Conservation (phyloP, 2,329 filamentous ascomycete genomes). For the Fusarium vanettenii region DNA sequence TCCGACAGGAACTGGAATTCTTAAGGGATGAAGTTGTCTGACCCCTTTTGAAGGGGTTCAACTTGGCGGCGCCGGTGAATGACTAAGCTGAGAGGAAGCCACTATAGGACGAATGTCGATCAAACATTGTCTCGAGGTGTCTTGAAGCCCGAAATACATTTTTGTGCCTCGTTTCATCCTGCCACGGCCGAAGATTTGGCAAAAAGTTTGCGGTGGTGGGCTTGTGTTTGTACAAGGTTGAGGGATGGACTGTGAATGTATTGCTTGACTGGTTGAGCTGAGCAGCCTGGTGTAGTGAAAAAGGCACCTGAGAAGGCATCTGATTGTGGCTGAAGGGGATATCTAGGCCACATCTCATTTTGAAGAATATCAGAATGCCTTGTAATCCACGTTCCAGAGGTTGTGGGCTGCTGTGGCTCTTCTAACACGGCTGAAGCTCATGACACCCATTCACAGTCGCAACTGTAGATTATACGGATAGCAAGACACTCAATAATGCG, state of each 20-base stretch:
- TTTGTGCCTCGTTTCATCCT: neutral
- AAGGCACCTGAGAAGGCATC: neutral
- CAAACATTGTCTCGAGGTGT: neutral
- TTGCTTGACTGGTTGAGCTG: neutral
- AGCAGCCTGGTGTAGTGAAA: neutral
- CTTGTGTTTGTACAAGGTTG: neutral
- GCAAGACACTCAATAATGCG: neutral
- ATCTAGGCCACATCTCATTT: neutral
- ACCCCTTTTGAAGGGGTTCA: slow-evolving; percentile 33
- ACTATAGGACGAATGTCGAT: neutral
- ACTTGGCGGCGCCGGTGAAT: slow-evolving; percentile 8
- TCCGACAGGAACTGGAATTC: slow-evolving; percentile 37
- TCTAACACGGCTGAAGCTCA: neutral
- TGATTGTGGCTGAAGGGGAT: neutral
- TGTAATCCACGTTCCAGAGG: neutral
- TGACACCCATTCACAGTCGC: neutral
- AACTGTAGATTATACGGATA: neutral
- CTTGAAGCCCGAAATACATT: neutral
- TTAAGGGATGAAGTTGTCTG: slow-evolving; percentile 41
- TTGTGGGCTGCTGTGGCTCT: neutral
- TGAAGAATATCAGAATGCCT: neutral
- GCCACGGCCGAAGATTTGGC: neutral
- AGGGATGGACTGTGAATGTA: neutral
- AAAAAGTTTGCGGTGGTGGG: neutral
- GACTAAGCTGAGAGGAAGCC: slow-evolving; percentile 32